Conservation (phyloP, 108 stramenopile genomes). For the Bacterosira constricta region DNA sequence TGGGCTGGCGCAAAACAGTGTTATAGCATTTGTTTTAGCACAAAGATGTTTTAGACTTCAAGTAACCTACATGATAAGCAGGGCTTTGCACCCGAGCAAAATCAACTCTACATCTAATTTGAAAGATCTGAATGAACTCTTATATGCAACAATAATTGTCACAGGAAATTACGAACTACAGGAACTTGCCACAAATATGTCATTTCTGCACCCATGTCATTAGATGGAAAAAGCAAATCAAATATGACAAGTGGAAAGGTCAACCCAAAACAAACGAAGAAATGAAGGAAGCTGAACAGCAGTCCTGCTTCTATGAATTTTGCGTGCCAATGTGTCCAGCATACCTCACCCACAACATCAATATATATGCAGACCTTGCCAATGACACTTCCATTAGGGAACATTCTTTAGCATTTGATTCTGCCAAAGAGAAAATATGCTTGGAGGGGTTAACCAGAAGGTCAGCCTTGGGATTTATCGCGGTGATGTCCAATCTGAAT, state of each 20-base stretch:
- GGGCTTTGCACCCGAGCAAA: no score
- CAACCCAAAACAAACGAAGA: background rate
- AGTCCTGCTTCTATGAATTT: conserved; percentile 11
- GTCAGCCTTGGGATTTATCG: no score
- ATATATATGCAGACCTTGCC: no score
- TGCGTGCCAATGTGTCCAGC: conserved; percentile 3
- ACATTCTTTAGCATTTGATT: conserved; percentile 9
- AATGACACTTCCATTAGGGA: background rate
- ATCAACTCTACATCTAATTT: no score
- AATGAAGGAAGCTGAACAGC: background rate
- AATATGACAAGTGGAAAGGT: conserved; percentile 1
- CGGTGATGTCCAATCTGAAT: no score
- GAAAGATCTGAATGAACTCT: no score
- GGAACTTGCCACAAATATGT: background rate
- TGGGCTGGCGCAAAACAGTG: no score
- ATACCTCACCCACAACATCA: conserved; percentile 8
- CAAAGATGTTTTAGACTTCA: no score
- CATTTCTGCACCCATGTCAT: conserved; percentile 16
- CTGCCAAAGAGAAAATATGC: background rate
- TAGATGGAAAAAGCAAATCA: conserved; percentile 10
- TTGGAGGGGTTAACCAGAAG: no score
- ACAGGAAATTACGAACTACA: conserved; percentile 9
- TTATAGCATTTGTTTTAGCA: no score
- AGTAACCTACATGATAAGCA: no score
- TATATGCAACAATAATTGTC: no score